phyloP scores from a whole-genome alignment of 768 basidiomycete species.

The Kwoniella mangroviensis region DNA sequence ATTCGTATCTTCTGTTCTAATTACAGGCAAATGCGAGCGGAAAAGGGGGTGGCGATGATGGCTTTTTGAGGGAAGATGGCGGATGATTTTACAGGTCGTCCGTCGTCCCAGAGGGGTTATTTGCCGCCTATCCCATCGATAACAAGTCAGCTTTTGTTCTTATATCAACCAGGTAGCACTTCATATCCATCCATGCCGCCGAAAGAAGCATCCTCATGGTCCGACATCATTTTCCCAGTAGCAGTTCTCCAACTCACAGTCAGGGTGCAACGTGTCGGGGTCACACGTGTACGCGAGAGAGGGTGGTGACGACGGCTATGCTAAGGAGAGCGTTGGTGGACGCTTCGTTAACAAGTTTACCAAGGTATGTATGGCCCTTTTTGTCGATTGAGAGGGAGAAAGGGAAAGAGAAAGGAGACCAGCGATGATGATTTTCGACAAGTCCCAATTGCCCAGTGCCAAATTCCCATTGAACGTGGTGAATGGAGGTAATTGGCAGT shows the following conservation, averaged over 20 bases:
- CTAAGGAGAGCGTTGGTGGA: constrained; percentile 11
- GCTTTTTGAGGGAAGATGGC: constrained; percentile 5
- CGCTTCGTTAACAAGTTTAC: constrained; percentile 18
- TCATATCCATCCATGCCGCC: neutral
- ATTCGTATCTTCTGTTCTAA: neutral
- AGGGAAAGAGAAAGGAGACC: neutral
- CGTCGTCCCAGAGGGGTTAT: constrained; percentile 28
- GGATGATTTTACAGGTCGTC: constrained; percentile 19
- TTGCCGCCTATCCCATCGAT: constrained; percentile 16
- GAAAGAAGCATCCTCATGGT: neutral
- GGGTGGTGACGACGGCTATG: constrained; percentile 45
- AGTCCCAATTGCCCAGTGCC: neutral
- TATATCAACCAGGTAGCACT: neutral
- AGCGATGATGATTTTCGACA: neutral
- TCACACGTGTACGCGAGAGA: constrained; percentile 46
- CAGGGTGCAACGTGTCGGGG: constrained; percentile 39
- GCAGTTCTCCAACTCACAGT: constrained; percentile 35
- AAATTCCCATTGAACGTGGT: neutral
- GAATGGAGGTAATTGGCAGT: neutral
- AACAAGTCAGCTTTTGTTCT: constrained; percentile 2
- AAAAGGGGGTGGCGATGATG: neutral
- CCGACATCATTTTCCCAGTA: neutral
- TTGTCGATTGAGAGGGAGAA: constrained; percentile 22
- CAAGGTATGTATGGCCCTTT: constrained; percentile 14
- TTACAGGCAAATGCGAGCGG: neutral